Base-by-base conservation (phyloP, 192 early-diverging fungal genomes). In the Gonapodya prolifera region DNA sequence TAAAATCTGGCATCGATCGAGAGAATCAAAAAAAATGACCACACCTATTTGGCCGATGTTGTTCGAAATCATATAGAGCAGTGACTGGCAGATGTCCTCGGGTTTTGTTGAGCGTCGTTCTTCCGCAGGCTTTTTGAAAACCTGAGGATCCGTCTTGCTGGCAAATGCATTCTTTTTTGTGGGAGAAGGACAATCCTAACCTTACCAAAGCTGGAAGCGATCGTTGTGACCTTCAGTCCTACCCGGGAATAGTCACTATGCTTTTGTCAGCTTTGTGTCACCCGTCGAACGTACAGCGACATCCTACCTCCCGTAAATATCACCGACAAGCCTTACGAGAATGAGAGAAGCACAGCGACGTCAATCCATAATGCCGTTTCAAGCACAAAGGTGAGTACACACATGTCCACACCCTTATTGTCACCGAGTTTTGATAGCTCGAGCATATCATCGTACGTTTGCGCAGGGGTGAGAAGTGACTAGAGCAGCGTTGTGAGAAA, bases 31-130 rank as follows among this genome's bases (percentile, higher is more conserved):
- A n/a, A n/a, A n/a, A n/a, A n/a, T n/a, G n/a, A n/a, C n/a, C n/a
- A n/a, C n/a, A n/a, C n/a, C 97, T 76, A 99, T 98, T 82, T 99
- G 97, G 8, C 97, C 96, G 87, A 99, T 94, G 82, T 97, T 99
- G 86, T 99, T 99, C 89, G 88, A 90, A 61, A 99, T 91, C 92
- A 99, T 94, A 84, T 92, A 97, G 76, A 99, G 86, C 74, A 99
- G 83, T 75, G 92, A 94, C 71, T 92, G 86, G 1, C 94, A 90
- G 77, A 99, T 92, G 79, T 99, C 97, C 35, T 90, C 87, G 45
- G 90, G 86, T 34, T 83, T 85, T 16, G 45, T 61, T 80, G 94
- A 92, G 74, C 86, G 84, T 34, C 87, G 78, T 69, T 88, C 87
- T 73, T 84, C 87, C n/a, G 83, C 81, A 8, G 92, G 87, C 77